Conservation (phyloP, 352 stramenopile species). For the Thraustochytrium sp. region DNA sequence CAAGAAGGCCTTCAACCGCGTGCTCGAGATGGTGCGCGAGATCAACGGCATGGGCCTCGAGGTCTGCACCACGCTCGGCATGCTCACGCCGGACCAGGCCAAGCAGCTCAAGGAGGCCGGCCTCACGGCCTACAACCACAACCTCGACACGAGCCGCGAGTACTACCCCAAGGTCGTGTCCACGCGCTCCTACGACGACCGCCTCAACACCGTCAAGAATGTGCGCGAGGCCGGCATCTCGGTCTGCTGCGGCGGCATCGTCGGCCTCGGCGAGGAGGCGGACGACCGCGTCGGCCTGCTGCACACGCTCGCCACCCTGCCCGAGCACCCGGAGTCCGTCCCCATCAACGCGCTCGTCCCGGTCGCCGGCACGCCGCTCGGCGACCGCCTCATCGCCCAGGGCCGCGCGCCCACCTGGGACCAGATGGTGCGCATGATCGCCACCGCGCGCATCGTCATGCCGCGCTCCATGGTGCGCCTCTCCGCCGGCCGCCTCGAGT, state of each 20-base stretch:
- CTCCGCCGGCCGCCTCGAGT: constrained; percentile 89
- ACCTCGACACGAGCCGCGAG: constrained; percentile 93
- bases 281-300: constrained; percentile 87
- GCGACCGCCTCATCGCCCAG: constrained; percentile 63
- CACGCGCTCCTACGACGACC: constrained; percentile 91
- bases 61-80: constrained; percentile 93
- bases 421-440: constrained; percentile 96
- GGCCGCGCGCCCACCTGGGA: constrained; percentile 78
- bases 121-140: constrained; percentile 96
- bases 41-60: constrained; percentile 83
- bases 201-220: constrained; percentile 89
- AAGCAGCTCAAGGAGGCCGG: constrained; percentile 93
- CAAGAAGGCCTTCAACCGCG: constrained; percentile 95
- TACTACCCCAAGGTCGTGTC: constrained; percentile 95
- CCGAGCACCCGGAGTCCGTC: constrained; percentile 90
- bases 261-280: constrained; percentile 89
- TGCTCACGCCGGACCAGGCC: constrained; percentile 91
- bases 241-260: constrained; percentile 93
- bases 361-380: constrained; percentile 87
- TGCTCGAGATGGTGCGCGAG: constrained; percentile 90
- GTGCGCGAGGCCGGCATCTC: constrained; percentile 93
- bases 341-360: constrained; percentile 93
- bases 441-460: constrained; percentile 92
- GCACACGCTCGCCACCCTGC: constrained; percentile 89
- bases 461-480: constrained; percentile 94